Percentiles rank a stretch among this genome's conserved stretches.
These are phyloP conservation scores for Claviceps digitariae DNA, from an alignment of 2,329 filamentous ascomycete species.

Conservation along the genomic window DNA sequence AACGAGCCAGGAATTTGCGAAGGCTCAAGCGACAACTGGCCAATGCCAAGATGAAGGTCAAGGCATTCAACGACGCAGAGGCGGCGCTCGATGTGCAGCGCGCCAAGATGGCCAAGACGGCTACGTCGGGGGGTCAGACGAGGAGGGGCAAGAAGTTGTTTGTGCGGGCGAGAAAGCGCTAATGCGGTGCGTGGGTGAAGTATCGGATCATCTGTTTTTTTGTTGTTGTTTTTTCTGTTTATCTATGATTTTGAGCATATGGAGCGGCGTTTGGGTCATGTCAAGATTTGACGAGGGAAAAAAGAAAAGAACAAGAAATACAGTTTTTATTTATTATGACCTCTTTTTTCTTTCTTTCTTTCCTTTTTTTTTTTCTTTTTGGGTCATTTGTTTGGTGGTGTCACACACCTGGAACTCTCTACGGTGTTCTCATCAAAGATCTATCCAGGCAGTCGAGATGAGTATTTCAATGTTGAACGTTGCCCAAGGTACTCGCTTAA, in stretches of 20 bases:
- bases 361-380: too few relatives aligned
- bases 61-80: constrained; percentile 41
- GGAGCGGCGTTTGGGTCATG: constrained; percentile 1
- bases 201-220: not conserved
- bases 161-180: constrained; percentile 49
- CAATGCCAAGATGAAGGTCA: constrained; percentile 38
- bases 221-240: not conserved
- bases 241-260: not conserved
- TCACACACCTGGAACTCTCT: too few relatives aligned
- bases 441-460: too few relatives aligned
- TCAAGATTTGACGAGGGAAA: not conserved
- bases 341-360: too few relatives aligned
- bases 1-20: constrained; percentile 28
- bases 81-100: constrained; percentile 42
- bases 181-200: constrained; percentile 7
- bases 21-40: constrained; percentile 36
- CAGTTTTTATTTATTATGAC: not conserved
- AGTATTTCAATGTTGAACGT: too few relatives aligned
- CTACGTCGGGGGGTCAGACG: constrained; percentile 44
- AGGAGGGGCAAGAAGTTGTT: constrained; percentile 50
- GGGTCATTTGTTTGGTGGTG: too few relatives aligned
- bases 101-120: constrained; percentile 52
- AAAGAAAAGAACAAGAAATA: not conserved
- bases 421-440: too few relatives aligned
- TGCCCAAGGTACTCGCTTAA: too few relatives aligned